Base-by-base conservation (phyloP, 345 rosid genomes). In the Anacardium occidentale region DNA sequence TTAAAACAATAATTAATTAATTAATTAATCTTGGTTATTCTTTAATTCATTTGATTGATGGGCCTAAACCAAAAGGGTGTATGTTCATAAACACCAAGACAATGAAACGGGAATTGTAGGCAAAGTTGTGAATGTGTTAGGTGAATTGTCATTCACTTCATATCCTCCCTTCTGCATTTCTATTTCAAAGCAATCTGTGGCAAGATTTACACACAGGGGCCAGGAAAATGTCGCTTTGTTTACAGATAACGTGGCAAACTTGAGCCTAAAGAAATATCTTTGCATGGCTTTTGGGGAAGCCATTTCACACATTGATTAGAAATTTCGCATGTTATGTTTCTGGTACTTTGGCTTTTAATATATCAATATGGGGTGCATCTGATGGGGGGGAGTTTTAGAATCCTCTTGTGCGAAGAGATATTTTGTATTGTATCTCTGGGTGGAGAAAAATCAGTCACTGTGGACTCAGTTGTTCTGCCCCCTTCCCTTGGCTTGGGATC, bases 111-210 rank as follows among this genome's bases (percentile, higher is more conserved):
- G 34, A 70, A 72, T 55, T 22, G 63, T 58, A 44, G 26, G 56
- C 40, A 76, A 47, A 44, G 48, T 14, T 67, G 48, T 25, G 25
- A 51, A 61, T 54, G 80, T 42, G 77, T 67, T 81, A 72, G 81
- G 84, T 77, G 60, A 18, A 56, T 51, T 26, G 84, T 81, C 79
- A 68, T 50, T 80, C 78, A 74, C 22, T 61, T 20, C n/a, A 5
- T 1, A 51, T 52, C 68, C 22, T 37, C 56, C 56, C n/a, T 17
- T 5, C 22, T 10, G 12, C 4, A 34, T 29, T 47, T 56, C 40
- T 50, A 24, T 29, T 42, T 53, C 29, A 20, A 15, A 56, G 42
- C 48, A 32, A 56, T n/a, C n/a, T n/a, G n/a, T n/a, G n/a, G n/a
- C n/a, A n/a, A n/a, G n/a, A n/a, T n/a, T n/a, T 1, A 29, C 32